phyloP scores from a whole-genome alignment of 345 rosid species.

The Euclidium syriacum region DNA sequence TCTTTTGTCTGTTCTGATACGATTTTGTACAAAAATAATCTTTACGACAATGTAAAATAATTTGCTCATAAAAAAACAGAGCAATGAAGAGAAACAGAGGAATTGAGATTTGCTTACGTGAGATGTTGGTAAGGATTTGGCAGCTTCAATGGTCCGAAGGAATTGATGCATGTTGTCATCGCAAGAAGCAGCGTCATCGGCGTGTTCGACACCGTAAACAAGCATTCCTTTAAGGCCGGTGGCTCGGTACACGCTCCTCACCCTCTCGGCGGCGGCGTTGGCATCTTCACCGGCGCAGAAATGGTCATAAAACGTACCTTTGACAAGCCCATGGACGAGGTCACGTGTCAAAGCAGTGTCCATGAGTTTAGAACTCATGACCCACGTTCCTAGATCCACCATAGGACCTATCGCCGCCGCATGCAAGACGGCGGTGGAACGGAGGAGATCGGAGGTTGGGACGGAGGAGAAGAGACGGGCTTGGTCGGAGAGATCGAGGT shows the following conservation, averaged over 20 bases:
- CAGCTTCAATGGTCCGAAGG: slow-evolving; percentile 45
- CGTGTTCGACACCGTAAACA: slow-evolving; percentile 68
- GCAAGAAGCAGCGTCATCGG: slow-evolving; percentile 49
- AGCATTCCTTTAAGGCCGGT: slow-evolving; percentile 74
- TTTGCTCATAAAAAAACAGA: background rate
- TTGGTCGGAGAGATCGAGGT: slow-evolving; percentile 49
- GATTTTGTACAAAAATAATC: background rate
- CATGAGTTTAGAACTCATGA: slow-evolving; percentile 68
- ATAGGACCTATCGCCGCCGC: slow-evolving; percentile 49
- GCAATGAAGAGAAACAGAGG: background rate
- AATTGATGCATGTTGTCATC: slow-evolving; percentile 60
- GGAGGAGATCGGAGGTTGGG: slow-evolving; percentile 46
- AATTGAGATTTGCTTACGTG: slow-evolving; percentile 38
- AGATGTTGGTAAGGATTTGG: slow-evolving; percentile 53
- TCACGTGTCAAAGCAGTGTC: slow-evolving; percentile 38
- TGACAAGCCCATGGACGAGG: slow-evolving; percentile 31
- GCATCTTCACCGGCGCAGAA: slow-evolving; percentile 76
- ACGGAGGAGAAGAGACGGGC: slow-evolving; percentile 47
- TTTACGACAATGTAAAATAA: background rate
- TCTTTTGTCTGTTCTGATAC: background rate
- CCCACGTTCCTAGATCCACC: slow-evolving; percentile 71
- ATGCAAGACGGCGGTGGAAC: slow-evolving; percentile 47
- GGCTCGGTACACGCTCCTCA: slow-evolving; percentile 39
- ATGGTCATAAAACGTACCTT: slow-evolving; percentile 65
- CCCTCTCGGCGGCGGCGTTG: slow-evolving; percentile 37